Percentiles rank a stretch among this genome's conserved stretches.
These are phyloP conservation scores for Colletotrichum cuscutae DNA, from an alignment of 2,329 filamentous ascomycete species.

Conservation along the genomic window DNA sequence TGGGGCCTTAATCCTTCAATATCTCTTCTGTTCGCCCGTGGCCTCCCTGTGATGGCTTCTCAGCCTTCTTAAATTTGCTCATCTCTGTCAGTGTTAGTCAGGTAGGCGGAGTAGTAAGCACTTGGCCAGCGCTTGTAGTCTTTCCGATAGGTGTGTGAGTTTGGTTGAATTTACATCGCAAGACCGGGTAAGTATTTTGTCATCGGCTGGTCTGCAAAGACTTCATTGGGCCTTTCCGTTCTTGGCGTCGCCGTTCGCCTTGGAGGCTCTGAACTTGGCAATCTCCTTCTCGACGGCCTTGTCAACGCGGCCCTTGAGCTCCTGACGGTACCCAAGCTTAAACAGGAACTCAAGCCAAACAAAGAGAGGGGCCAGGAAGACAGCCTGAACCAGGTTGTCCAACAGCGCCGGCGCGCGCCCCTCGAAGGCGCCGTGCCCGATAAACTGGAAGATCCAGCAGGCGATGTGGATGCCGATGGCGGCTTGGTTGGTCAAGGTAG, in stretches of 20 bases:
- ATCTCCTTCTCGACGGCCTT: constrained; percentile 81
- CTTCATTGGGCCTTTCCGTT: constrained; percentile 62
- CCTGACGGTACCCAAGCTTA: constrained; percentile 87
- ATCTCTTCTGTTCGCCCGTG: constrained; percentile 7
- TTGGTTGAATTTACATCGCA: not conserved
- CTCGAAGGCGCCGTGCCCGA: constrained; percentile 92
- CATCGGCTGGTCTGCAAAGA: not conserved
- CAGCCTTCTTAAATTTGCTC: not conserved
- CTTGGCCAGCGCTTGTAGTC: not conserved
- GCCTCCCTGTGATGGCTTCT: not conserved
- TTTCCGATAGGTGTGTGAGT: not conserved
- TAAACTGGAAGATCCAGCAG: constrained; percentile 89
- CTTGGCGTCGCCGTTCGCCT: constrained; percentile 54
- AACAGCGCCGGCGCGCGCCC: constrained; percentile 87
- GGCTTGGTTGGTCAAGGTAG: constrained; percentile 59
- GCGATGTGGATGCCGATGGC: constrained; percentile 76
- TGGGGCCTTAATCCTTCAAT: constrained; percentile 8
- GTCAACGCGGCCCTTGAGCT: constrained; percentile 84
- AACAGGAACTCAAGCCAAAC: constrained; percentile 97
- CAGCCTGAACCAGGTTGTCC: constrained; percentile 90
- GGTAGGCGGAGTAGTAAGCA: not conserved
- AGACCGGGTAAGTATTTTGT: constrained; percentile 5
- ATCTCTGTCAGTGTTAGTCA: not conserved
- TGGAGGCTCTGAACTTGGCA: constrained; percentile 74
- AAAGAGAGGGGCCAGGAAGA: constrained; percentile 94